Base-by-base conservation (phyloP, 495 filamentous ascomycete species). In the Penicillium verhagenii region DNA sequence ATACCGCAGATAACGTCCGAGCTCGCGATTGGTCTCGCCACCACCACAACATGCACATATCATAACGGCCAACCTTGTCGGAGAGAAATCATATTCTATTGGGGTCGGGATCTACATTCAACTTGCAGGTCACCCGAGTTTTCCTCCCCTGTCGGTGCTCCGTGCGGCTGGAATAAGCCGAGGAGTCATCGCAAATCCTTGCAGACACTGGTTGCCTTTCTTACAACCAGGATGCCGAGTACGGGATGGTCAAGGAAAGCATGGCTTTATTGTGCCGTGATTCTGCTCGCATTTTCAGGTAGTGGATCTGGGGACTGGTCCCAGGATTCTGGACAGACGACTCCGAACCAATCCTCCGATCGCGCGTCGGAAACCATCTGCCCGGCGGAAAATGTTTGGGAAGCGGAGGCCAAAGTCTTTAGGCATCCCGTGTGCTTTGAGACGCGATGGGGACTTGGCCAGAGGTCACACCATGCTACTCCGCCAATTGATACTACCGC, bases 321-420 rank as follows among this genome's bases (percentile, higher is more conserved):
- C 20, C 60, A 60, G 23, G 37, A 56, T n/a, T 18, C 51, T 35
- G 16, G 51, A 11, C 25, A 23, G 39, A 6, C 45, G 20, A 33
- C 9, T 33, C 18, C 16, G 2, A 35, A 23, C 9, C 58, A 50
- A 24, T 3, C n/a, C 4, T 10, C 40, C 16, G 39, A 38, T 13
- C 29, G 10, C 16, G 29, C 21, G 16, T 20, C 20, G 29, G 49
- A 50, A 31, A 53, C 35, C n/a, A 60, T 48, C 47, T 65, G 62
- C 20, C 54, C 52, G 3, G 49, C 52, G 2, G 52, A 42, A 43
- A 65, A 39, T 39, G 4, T 31, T 1, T 59, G 62, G 65, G 54
- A 60, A 24, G 40, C 39, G 0, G 62, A 68, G 44, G 59, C 62
- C 2, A 57, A 58, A 26, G 26, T 59, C 9, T 63, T 68, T 31